A percentile compares a stretch with the other conserved stretches of the same genome.
These are phyloP conservation scores for Juncus effusus DNA, from an alignment of 176 grass and related monocot genomes.

Conservation along the genomic window DNA sequence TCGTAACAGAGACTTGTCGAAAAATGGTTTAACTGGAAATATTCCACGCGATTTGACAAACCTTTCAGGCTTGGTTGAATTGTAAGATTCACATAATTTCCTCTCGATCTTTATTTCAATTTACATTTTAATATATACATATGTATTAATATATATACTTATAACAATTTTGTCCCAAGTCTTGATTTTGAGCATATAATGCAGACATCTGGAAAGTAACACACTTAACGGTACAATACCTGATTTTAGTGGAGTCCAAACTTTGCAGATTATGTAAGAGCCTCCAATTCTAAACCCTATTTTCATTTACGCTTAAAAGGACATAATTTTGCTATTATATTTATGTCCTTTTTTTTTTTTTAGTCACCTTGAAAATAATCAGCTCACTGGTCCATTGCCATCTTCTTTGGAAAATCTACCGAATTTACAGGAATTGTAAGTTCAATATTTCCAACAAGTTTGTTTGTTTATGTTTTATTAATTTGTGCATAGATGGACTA, in stretches of 20 bases:
- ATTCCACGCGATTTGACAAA: slow-evolving; percentile 75
- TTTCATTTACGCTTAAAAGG: background rate
- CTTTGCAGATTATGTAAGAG: slow-evolving; percentile 79
- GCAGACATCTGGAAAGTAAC: slow-evolving; percentile 75
- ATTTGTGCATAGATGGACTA: background rate
- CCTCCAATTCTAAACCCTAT: slow-evolving; percentile 3
- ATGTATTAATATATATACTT: background rate
- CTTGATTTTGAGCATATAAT: slow-evolving; percentile 4
- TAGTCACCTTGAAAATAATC: slow-evolving; percentile 93
- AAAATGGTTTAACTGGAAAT: slow-evolving; percentile 70
- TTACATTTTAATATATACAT: background rate
- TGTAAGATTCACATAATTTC: slow-evolving; percentile 58
- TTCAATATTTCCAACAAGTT: slow-evolving; percentile 26
- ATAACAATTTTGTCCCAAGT: background rate
- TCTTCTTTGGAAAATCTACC: slow-evolving; percentile 58
- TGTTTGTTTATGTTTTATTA: background rate
- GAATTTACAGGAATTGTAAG: slow-evolving; percentile 89
- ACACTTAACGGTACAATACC: slow-evolving; percentile 66
- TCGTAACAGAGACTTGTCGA: slow-evolving; percentile 33
- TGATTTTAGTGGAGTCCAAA: slow-evolving; percentile 67
- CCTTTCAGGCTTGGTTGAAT: slow-evolving; percentile 55
- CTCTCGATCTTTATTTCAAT: background rate
- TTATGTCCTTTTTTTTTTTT: slow-evolving; percentile 12
- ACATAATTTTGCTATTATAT: slow-evolving; percentile 22
- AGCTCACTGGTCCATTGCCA: slow-evolving; percentile 63